Base-by-base conservation (phyloP, 495 filamentous ascomycete genomes). In the Aspergillus mulundensis region DNA sequence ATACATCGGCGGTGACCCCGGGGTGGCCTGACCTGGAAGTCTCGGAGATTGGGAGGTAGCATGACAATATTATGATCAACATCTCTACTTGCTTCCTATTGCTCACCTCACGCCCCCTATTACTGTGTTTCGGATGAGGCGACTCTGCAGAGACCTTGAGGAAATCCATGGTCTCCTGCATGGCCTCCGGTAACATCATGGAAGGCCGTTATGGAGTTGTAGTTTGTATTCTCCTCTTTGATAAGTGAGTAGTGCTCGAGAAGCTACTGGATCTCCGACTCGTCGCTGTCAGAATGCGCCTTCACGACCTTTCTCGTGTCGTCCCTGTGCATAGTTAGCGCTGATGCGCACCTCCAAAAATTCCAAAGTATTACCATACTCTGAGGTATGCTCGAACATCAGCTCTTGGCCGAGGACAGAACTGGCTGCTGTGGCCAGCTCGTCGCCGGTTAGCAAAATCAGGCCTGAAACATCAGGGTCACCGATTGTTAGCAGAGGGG, bases 161-260 rank as follows among this genome's bases (percentile, higher is more conserved):
- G 59, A 83, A 84, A 7, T 81, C 79, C 3, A 68, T 62, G 75
- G 64, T 79, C 66, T 32, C 73, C 75, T 0, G 81, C 74, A 46
- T 78, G 71, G 16, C 64, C 49, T 16, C 76, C 78, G 1, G 81
- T 81, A 12, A 82, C 68, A 44, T 81, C 71, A 40, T 79, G 76
- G 62, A 82, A 84, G 0, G 80, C 74, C 3, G 70, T 71, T 0
- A 80, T 84, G 14, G 80, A 72, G 58, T 83, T 77, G 62, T 83
- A 83, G 66, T 83, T 83, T 0, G 81, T 81, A 68, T 82, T 83
- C 7, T 81, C 81, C 58, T 82, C 81, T 16, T 77, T 67, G 3
- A 83, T 81, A 14, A 84, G 70, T 18, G 77, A 75, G 65, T 81
- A 84, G 61, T 83, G 83, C 57, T 84, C 80, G 10, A 84, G 71